Evolutionary conservation across 768 basidiomycete species (phyloP), one percentile per base, ranked within the genome.

Genomic region (Rickenella mellea): DNA sequence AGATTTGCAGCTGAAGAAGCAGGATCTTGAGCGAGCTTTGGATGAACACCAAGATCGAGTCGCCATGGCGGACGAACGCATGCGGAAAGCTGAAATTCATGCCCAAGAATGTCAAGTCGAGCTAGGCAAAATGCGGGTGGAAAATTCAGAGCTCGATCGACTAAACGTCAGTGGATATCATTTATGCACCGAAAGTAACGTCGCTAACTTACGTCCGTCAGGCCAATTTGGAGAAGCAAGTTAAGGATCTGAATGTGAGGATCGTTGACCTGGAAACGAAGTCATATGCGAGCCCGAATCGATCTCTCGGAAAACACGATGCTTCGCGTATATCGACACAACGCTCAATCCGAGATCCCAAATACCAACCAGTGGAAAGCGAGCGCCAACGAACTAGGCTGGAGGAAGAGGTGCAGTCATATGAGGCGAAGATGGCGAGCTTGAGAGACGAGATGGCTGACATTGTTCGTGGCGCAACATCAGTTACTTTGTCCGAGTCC

Each of bases 201-300:
- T 14, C 28, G 21, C 39, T 48, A 22, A 50, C 32, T 36, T 45
- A 27, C 31, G 50, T 27, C 24, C 42, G 29, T 27, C 45, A 92
- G 89, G 85, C 84, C 9, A 76, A 70, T 48, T 67, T 92, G 14
- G 87, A 91, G 65, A 90, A 87, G 55, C 83, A 87, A 54, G 69
- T 84, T 55, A 89, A 88, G 54, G 89, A 90, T 40, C 63, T 90
- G 25, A 87, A 88, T 47, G 73, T 87, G 30, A 82, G 80, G 29
- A 78, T 91, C 42, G 78, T 86, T 7, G 88, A 90, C 53, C 68
- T 90, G 14, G 87, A 88, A 58, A 85, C 87, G 1, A 83, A 70
- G 53, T 80, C 85, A 4, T 78, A 87, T 48, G 59, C 76, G 9
- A n/a, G n/a, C n/a, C n/a, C n/a, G n/a, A 81, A 63, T 49, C 70